phyloP scores from a whole-genome alignment of 1,284 basidiomycete species.

The Ceratobasidium theobromae region DNA sequence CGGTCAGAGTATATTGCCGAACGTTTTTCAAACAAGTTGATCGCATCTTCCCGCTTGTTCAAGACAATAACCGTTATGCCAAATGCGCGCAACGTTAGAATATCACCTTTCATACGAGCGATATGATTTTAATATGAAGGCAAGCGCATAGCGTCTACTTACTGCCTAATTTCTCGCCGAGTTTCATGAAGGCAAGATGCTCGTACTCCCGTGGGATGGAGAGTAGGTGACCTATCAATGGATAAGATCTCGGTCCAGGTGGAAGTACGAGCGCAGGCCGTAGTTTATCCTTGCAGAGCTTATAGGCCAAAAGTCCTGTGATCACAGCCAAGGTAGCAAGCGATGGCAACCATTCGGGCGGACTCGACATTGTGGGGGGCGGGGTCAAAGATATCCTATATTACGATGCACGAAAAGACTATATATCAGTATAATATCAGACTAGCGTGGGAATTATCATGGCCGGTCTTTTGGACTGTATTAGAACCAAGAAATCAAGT shows the following conservation, averaged over 20 bases:
- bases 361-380: too few species aligned
- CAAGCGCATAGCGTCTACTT: not conserved
- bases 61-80: constrained; percentile 20
- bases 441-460: too few species aligned
- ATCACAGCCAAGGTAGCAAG: too few species aligned
- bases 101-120: constrained; percentile 13
- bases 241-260: not conserved
- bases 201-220: constrained; percentile 1
- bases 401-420: too few species aligned
- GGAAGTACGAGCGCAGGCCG: not conserved
- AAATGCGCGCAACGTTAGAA: not conserved
- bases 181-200: constrained; percentile 8
- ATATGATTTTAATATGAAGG: not conserved
- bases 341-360: too few species aligned
- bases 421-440: too few species aligned
- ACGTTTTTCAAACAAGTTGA: constrained; percentile 16
- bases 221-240: constrained; percentile 16
- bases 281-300: not conserved
- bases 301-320: not conserved
- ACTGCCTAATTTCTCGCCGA: constrained; percentile 10
- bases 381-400: too few species aligned
- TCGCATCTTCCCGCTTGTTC: not conserved
- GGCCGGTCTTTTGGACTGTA: too few species aligned
- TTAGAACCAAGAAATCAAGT: too few species aligned
- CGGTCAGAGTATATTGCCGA: constrained; percentile 21